Conservation (phyloP, 129 eudicot genomes). For the Scalesia atractyloides region DNA sequence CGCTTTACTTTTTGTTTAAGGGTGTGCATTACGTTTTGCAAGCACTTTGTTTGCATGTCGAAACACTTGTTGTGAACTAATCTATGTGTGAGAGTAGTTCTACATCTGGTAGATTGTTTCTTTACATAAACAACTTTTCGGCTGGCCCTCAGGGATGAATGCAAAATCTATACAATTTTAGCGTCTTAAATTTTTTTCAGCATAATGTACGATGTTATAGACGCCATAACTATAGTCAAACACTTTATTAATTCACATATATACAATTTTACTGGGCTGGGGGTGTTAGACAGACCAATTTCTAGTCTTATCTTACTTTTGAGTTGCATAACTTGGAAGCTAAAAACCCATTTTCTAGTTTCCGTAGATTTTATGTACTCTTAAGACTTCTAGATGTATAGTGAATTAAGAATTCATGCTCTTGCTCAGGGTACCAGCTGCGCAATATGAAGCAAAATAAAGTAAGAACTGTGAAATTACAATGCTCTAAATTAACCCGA, state of each 20-base stretch:
- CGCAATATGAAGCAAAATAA: neutral
- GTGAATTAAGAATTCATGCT: neutral
- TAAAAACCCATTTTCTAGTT: neutral
- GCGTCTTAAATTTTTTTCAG: neutral
- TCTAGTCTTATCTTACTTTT: neutral
- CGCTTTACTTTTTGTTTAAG: neutral
- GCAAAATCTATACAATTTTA: neutral
- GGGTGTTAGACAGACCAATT: neutral
- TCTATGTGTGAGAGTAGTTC: neutral
- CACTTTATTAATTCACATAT: neutral
- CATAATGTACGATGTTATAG: neutral
- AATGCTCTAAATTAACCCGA: neutral
- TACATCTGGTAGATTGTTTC: neutral
- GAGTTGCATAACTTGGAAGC: neutral
- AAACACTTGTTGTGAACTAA: neutral
- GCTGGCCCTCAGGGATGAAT: neutral
- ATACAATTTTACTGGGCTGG: neutral
- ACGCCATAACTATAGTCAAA: neutral
- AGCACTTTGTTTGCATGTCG: neutral
- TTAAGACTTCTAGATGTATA: too few relatives aligned
- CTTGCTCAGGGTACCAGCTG: neutral
- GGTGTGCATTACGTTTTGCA: neutral
- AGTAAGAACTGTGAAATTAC: neutral
- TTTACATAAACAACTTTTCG: neutral
- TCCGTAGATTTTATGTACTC: neutral